These are phyloP conservation scores for Talaromyces verruculosus DNA, from an alignment of 2,329 filamentous ascomycete genomes.

Conservation along the genomic window DNA sequence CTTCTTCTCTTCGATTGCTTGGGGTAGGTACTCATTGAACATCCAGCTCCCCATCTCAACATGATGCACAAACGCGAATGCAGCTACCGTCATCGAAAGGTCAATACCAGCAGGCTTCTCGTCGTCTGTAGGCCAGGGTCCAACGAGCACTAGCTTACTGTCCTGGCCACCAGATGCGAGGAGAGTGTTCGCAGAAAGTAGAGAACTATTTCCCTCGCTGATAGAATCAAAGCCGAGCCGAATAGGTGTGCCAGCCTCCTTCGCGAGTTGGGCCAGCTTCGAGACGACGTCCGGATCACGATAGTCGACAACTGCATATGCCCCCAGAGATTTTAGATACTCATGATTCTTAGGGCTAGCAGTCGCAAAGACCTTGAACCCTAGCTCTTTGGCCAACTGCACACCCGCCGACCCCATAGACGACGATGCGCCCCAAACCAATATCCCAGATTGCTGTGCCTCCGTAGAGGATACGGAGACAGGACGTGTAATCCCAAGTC, in stretches of 20 bases:
- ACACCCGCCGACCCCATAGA: conserved; percentile 45
- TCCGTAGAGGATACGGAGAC: not conserved
- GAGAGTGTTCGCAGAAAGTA: not conserved
- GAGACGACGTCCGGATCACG: conserved; percentile 22
- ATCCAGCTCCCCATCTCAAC: conserved; percentile 12
- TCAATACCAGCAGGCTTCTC: conserved; percentile 11
- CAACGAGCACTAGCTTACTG: not conserved
- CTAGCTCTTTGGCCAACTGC: conserved; percentile 44
- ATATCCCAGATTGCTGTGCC: conserved; percentile 30
- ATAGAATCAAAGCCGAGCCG: conserved; percentile 7
- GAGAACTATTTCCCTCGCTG: not conserved
- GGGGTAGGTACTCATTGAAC: conserved; percentile 8
- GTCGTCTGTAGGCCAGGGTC: not conserved
- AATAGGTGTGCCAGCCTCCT: conserved; percentile 1
- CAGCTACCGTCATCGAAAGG: conserved; percentile 2
- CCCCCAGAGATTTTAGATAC: conserved; percentile 46
- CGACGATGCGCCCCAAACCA: conserved; percentile 54
- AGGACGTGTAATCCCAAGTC: conserved; percentile 8
- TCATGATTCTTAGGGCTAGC: conserved; percentile 44
- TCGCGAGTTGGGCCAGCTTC: conserved; percentile 1
- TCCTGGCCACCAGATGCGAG: not conserved
- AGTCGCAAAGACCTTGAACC: conserved; percentile 42
- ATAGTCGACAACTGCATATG: conserved; percentile 46
- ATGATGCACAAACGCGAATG: conserved; percentile 11
- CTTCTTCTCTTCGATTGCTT: conserved; percentile 4